Evolutionary conservation across 148 eudicot species (phyloP).

Genomic region (Amaranthus hypochondriacus): DNA sequence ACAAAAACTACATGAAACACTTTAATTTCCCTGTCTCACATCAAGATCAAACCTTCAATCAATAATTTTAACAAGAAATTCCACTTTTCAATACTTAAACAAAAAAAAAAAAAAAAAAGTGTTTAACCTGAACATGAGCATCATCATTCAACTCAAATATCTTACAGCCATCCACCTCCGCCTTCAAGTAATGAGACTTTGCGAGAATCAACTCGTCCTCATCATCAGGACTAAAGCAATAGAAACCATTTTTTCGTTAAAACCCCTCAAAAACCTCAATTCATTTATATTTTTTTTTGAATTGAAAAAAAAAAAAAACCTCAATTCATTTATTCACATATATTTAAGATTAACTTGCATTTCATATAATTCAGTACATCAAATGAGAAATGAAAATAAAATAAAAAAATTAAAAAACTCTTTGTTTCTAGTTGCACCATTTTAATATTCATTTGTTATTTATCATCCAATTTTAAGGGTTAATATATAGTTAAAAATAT

Average conservation of each 20-base stretch:
- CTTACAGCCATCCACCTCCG: slow-evolving; percentile 43
- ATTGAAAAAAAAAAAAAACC: too few relatives aligned
- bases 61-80: background rate
- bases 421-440: too few relatives aligned
- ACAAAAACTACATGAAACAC: background rate
- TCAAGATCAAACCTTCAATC: background rate
- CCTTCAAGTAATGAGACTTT: slow-evolving; percentile 41
- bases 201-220: slow-evolving; percentile 30
- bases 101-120: background rate
- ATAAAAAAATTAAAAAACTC: too few relatives aligned
- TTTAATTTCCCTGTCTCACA: background rate
- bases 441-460: too few relatives aligned
- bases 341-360: background rate
- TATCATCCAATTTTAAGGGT: too few relatives aligned
- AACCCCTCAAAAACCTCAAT: background rate
- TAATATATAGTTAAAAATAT: too few relatives aligned
- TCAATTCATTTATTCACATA: background rate
- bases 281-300: too few relatives aligned
- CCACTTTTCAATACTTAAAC: background rate
- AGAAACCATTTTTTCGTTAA: background rate
- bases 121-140: slow-evolving; percentile 53
- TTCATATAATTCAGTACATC: too few relatives aligned
- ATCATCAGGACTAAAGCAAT: slow-evolving; percentile 19
- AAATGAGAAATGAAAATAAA: background rate
- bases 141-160: slow-evolving; percentile 46